phyloP scores from a whole-genome alignment of 345 rosid species.

The Sonneratia caseolaris region DNA sequence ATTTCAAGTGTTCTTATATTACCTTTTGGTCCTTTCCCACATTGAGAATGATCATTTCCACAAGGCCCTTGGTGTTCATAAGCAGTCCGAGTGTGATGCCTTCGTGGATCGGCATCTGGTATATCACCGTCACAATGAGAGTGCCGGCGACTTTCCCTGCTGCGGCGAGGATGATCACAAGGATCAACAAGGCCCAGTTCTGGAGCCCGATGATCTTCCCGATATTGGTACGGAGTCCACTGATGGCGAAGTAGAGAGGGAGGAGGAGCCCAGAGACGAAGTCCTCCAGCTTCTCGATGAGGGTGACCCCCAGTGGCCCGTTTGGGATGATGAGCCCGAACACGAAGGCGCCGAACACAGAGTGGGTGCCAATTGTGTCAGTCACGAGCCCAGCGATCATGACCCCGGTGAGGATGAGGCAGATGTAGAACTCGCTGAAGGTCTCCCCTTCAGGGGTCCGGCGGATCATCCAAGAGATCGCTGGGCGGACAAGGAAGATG shows the following conservation, averaged over 20 bases:
- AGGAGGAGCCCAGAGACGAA: conserved; percentile 89
- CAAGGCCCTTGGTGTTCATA: conserved; percentile 89
- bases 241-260: conserved; percentile 88
- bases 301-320: conserved; percentile 81
- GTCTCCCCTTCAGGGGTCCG: conserved; percentile 89
- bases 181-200: conserved; percentile 40
- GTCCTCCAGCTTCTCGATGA: conserved; percentile 89
- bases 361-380: conserved; percentile 91
- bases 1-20: not conserved
- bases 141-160: conserved; percentile 75
- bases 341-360: conserved; percentile 87
- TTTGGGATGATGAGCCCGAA: conserved; percentile 84
- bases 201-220: conserved; percentile 23
- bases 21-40: conserved; percentile 89
- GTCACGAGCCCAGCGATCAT: conserved; percentile 91
- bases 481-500: conserved; percentile 55
- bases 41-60: conserved; percentile 85
- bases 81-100: conserved; percentile 79
- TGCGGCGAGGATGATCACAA: conserved; percentile 45
- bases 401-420: conserved; percentile 83
- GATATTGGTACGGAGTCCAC: conserved; percentile 76
- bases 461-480: conserved; percentile 53
- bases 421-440: conserved; percentile 64
- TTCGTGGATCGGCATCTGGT: conserved; percentile 72
- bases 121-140: conserved; percentile 32